A percentile compares a stretch with the other conserved stretches of the same genome.
Conservation (phyloP, 441 rosid species). For the Cnidoscolus chayamansa region DNA sequence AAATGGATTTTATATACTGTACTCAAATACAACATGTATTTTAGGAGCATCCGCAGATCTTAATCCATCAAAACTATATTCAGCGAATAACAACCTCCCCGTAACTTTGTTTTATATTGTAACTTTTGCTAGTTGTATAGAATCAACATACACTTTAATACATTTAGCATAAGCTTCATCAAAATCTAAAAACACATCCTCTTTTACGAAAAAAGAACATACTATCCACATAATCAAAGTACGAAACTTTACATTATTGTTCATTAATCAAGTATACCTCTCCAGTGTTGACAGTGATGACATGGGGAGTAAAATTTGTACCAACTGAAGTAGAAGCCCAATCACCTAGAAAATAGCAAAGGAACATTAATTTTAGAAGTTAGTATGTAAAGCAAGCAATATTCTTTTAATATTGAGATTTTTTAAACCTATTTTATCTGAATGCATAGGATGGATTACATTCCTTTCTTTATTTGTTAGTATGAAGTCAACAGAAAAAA, state of each 20-base stretch:
- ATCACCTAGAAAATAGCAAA: conserved; percentile 46
- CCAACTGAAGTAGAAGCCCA: conserved; percentile 55
- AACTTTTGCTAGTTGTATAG: not conserved
- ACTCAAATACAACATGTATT: not conserved
- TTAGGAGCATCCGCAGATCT: too few relatives aligned
- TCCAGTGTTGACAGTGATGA: conserved; percentile 80
- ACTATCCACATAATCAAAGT: not conserved
- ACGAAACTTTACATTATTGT: not conserved
- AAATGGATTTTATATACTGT: not conserved
- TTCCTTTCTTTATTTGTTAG: not conserved
- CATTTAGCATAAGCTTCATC: not conserved
- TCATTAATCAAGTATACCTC: conserved; percentile 53
- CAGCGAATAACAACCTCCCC: not conserved
- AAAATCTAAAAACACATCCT: not conserved
- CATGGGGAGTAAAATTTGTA: conserved; percentile 79
- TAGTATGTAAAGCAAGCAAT: not conserved
- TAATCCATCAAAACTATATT: not conserved
- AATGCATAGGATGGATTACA: not conserved
- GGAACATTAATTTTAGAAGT: conserved; percentile 14
- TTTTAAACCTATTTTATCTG: not conserved
- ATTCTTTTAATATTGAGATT: not conserved
- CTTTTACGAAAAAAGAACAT: not conserved
- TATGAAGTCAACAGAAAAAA: not conserved
- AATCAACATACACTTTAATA: not conserved
- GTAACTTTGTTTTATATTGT: not conserved